A percentile compares a stretch with the other conserved stretches of the same genome.
These are phyloP conservation scores for Aureoboletus auriporus DNA, from an alignment of 768 basidiomycete genomes.

Conservation along the genomic window DNA sequence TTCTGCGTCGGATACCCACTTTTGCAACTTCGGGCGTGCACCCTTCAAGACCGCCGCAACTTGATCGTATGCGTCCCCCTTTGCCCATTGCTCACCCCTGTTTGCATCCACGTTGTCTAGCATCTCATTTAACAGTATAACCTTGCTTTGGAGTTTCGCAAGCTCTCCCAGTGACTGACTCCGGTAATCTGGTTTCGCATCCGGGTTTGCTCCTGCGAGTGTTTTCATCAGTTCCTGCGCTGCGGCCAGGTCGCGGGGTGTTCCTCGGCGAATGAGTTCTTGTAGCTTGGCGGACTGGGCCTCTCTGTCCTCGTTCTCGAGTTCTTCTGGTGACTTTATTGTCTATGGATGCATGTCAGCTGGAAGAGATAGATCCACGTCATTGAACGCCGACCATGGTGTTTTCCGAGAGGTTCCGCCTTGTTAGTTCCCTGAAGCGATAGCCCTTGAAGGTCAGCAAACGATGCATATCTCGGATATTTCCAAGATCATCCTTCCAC, in stretches of 20 bases:
- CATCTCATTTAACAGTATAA: slow-evolving; percentile 95
- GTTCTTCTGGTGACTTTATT: slow-evolving; percentile 91
- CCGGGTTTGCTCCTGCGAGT: slow-evolving; percentile 92
- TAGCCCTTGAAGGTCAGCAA: slow-evolving; percentile 92
- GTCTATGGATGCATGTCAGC: slow-evolving; percentile 46
- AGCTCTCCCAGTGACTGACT: slow-evolving; percentile 86
- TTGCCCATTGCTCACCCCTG: slow-evolving; percentile 73
- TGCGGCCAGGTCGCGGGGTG: slow-evolving; percentile 89
- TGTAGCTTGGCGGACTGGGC: slow-evolving; percentile 98
- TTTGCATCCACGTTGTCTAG: slow-evolving; percentile 81
- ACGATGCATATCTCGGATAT: slow-evolving; percentile 97
- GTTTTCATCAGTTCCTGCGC: slow-evolving; percentile 98
- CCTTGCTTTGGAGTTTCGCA: slow-evolving; percentile 92
- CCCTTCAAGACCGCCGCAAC: slow-evolving; percentile 76
- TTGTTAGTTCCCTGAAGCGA: slow-evolving; percentile 57
- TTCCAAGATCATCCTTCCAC: slow-evolving; percentile 95
- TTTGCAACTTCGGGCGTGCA: slow-evolving; percentile 93
- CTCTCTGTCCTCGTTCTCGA: slow-evolving; percentile 91
- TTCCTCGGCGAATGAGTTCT: slow-evolving; percentile 93
- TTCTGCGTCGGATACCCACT: slow-evolving; percentile 95
- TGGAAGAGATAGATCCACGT: not conserved
- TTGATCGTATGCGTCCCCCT: slow-evolving; percentile 96
- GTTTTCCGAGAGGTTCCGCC: slow-evolving; percentile 13
- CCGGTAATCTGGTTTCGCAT: slow-evolving; percentile 91
- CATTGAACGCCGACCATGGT: slow-evolving; percentile 17